phyloP scores from a whole-genome alignment of 176 grass and related monocot genomes.

The Aegilops sharonensis region DNA sequence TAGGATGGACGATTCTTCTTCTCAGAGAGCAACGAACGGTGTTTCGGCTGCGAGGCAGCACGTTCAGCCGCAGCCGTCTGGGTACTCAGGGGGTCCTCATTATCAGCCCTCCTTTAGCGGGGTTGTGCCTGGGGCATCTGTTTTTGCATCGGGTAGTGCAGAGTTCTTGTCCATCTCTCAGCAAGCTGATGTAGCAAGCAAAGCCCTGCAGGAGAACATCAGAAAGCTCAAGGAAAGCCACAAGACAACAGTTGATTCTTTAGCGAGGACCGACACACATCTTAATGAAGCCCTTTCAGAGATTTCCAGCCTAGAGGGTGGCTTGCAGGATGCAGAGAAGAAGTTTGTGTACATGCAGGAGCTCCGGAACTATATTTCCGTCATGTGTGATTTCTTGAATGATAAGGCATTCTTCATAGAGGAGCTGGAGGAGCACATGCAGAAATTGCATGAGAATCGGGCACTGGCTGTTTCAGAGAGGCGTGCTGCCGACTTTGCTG shows the following conservation, averaged over 20 bases:
- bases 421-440: constrained; percentile 89
- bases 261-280: constrained; percentile 66
- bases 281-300: constrained; percentile 84
- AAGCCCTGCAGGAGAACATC: constrained; percentile 76
- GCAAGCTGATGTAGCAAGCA: constrained; percentile 75
- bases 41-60: constrained; percentile 24
- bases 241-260: constrained; percentile 57
- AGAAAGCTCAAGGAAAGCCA: constrained; percentile 77
- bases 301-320: constrained; percentile 64
- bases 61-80: constrained; percentile 48
- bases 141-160: constrained; percentile 48
- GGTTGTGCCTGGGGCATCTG: constrained; percentile 29
- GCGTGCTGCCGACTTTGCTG: constrained; percentile 61
- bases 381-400: constrained; percentile 90
- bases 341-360: constrained; percentile 94
- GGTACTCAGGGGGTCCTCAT: constrained; percentile 24
- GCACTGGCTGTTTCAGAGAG: constrained; percentile 65
- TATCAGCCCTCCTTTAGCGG: constrained; percentile 33
- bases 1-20: constrained; percentile 59
- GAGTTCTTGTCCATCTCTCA: constrained; percentile 83
- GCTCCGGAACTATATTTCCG: constrained; percentile 81
- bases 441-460: constrained; percentile 76
- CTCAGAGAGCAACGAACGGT: constrained; percentile 47
- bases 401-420: constrained; percentile 93
- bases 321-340: constrained; percentile 65